phyloP scores from a whole-genome alignment of 768 basidiomycete species.

The Mycena rosella region DNA sequence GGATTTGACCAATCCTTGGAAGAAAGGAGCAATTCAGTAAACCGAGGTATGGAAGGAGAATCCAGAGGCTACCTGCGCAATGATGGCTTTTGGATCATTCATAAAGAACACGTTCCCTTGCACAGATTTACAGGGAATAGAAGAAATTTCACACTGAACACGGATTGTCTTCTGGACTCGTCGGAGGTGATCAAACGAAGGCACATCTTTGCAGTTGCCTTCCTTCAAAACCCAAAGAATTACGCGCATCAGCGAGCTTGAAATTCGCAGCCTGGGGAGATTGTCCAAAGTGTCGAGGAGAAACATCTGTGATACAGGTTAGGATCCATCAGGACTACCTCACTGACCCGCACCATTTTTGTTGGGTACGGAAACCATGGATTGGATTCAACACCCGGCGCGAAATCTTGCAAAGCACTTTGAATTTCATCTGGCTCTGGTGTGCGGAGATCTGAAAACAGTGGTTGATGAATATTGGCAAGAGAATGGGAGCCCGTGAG shows the following conservation, averaged over 20 bases:
- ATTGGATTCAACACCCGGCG: too few relatives aligned
- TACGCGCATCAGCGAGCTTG: constrained; percentile 24
- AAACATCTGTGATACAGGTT: constrained; percentile 6
- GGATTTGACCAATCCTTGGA: constrained; percentile 11
- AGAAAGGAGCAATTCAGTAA: neutral
- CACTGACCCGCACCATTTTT: constrained; percentile 10
- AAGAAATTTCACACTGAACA: neutral
- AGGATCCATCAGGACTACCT: neutral
- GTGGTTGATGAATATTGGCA: neutral
- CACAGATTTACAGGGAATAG: constrained; percentile 13
- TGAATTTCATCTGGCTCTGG: too few relatives aligned
- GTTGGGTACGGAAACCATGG: constrained; percentile 24
- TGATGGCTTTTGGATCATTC: neutral
- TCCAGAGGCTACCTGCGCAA: neutral
- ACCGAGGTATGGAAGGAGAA: too few relatives aligned
- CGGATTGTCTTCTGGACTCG: constrained; percentile 4
- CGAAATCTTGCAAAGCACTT: neutral
- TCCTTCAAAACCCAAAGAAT: constrained; percentile 29
- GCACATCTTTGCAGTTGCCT: constrained; percentile 8
- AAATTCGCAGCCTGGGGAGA: constrained; percentile 21
- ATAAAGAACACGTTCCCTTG: too few relatives aligned
- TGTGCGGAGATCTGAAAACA: neutral
- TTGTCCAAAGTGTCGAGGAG: too few relatives aligned
- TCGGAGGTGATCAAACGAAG: constrained; percentile 22
- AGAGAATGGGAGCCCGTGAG: neutral